Conservation (phyloP, 2,329 filamentous ascomycete species). For the Aaosphaeria arxii region DNA sequence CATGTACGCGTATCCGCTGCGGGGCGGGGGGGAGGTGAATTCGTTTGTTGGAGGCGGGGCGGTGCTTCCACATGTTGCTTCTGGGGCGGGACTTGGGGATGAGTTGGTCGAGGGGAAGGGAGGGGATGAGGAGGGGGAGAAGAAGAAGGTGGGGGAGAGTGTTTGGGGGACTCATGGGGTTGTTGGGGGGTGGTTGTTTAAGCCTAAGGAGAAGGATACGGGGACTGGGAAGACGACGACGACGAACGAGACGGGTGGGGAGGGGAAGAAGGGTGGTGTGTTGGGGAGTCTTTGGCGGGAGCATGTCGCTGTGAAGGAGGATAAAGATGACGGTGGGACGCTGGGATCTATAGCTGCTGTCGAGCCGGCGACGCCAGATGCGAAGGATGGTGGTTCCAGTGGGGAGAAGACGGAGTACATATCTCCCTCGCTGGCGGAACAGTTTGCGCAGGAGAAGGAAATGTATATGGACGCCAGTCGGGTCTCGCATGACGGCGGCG, state of each 20-base stretch:
- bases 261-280: background rate
- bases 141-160: background rate
- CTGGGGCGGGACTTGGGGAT: constrained; percentile 1
- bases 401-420: no score
- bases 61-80: no score
- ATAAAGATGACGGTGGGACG: background rate
- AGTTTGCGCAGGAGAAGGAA: background rate
- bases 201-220: background rate
- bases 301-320: background rate
- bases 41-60: no score
- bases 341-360: no score
- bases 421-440: background rate
- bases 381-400: no score
- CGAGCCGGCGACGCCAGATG: no score
- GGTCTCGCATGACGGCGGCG: background rate
- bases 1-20: background rate
- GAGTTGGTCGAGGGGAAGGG: background rate
- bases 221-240: background rate
- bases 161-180: background rate
- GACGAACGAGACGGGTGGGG: background rate
- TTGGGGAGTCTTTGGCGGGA: background rate
- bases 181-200: background rate
- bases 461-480: background rate
- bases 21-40: no score
- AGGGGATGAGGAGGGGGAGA: background rate